Percentiles rank a stretch among this genome's conserved stretches.
Evolutionary conservation across 192 early-diverging fungal genomes (phyloP).

Genomic region (Jimgerdemannia lactiflua): DNA sequence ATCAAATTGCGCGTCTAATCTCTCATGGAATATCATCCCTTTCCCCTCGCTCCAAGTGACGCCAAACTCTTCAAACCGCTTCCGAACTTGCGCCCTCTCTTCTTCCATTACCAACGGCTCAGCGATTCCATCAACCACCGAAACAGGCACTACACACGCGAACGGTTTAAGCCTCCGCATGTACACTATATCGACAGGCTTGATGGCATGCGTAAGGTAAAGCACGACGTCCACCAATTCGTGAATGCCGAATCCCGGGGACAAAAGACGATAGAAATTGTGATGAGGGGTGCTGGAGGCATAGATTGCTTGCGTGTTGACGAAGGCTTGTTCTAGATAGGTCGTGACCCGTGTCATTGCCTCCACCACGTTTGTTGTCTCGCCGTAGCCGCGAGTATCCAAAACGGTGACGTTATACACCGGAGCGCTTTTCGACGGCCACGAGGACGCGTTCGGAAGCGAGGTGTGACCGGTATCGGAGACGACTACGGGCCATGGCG

Average conservation of each 20-base stretch:
- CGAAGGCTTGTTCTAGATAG: background rate
- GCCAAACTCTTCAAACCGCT: background rate
- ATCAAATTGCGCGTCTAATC: no score
- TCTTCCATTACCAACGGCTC: background rate
- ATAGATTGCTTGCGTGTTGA: background rate
- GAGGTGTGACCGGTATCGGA: background rate
- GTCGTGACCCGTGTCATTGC: background rate
- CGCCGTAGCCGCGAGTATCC: background rate
- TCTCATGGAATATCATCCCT: background rate
- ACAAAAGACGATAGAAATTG: no score
- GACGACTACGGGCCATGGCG: background rate
- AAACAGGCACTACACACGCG: background rate
- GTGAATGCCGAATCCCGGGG: background rate
- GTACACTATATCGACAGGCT: background rate
- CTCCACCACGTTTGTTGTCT: background rate
- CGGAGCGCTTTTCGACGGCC: background rate
- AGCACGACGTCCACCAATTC: background rate
- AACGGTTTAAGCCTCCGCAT: background rate
- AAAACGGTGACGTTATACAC: background rate
- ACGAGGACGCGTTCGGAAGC: no score
- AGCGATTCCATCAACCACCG: background rate
- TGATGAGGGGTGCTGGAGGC: background rate
- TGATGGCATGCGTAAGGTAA: background rate
- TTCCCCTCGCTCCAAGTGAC: background rate
- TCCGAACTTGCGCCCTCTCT: background rate